Conservation (phyloP, 179 eudicot species). For the Gypsophila paniculata region DNA sequence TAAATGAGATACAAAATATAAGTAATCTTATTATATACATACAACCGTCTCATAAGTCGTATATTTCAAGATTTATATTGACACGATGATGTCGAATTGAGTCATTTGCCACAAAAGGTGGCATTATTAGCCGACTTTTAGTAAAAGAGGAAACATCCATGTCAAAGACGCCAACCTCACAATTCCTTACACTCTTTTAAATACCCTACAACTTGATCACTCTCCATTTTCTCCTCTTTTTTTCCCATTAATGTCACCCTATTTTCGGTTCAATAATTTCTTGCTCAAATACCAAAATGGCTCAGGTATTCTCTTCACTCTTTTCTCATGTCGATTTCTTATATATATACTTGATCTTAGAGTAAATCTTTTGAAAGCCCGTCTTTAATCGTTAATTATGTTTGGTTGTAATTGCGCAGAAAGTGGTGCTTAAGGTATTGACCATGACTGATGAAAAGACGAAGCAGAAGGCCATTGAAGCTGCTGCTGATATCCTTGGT, state of each 20-base stretch:
- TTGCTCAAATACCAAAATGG: slow-evolving; percentile 17
- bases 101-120: background rate
- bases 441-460: slow-evolving; percentile 95
- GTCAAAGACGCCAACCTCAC: slow-evolving; percentile 17
- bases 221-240: slow-evolving; percentile 1
- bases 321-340: background rate
- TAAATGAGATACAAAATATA: too few relatives aligned
- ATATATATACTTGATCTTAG: too few relatives aligned
- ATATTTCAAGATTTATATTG: too few relatives aligned
- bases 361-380: too few relatives aligned
- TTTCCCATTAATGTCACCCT: background rate
- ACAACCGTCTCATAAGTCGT: too few relatives aligned
- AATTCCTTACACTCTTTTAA: background rate
- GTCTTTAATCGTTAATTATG: background rate
- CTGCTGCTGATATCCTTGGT: slow-evolving; percentile 87
- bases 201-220: background rate
- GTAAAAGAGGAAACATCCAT: background rate
- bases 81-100: background rate
- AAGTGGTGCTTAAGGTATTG: slow-evolving; percentile 71
- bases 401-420: slow-evolving; percentile 31
- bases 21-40: too few relatives aligned
- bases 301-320: slow-evolving; percentile 23
- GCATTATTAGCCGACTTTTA: background rate
- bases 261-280: background rate
- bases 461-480: slow-evolving; percentile 89